Conservation (phyloP, 345 rosid species). For the Microthlaspi erraticum region DNA sequence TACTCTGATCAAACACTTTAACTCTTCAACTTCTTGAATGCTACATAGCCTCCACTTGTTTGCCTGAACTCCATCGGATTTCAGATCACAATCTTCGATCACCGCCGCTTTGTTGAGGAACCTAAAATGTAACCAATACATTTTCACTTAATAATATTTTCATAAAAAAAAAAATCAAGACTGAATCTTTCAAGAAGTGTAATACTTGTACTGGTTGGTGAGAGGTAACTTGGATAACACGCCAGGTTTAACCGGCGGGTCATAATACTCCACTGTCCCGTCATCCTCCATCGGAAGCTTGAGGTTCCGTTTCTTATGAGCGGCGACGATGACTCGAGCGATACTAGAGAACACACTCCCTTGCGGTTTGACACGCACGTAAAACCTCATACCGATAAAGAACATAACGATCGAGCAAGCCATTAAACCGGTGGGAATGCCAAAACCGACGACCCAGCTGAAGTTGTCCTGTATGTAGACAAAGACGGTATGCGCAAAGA, state of each 20-base stretch:
- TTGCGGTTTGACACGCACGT: conserved; percentile 62
- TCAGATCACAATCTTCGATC: conserved; percentile 53
- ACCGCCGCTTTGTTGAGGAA: conserved; percentile 72
- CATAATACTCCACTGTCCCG: conserved; percentile 46
- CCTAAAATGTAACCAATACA: conserved; percentile 38
- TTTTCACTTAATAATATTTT: background rate
- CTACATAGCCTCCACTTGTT: conserved; percentile 64
- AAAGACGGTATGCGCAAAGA: conserved; percentile 56
- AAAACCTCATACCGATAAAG: conserved; percentile 65
- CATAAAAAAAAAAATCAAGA: background rate
- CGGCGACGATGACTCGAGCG: conserved; percentile 59
- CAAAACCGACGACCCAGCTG: conserved; percentile 79
- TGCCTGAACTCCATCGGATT: conserved; percentile 47
- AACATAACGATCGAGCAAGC: conserved; percentile 53
- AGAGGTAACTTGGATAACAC: conserved; percentile 56
- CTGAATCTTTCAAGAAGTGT: background rate
- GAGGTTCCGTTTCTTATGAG: conserved; percentile 51
- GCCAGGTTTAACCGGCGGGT: conserved; percentile 56
- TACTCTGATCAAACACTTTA: conserved; percentile 62
- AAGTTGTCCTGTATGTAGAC: conserved; percentile 68
- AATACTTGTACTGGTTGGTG: conserved; percentile 69
- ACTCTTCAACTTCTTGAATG: conserved; percentile 70
- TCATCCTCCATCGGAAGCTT: conserved; percentile 17
- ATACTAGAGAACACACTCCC: conserved; percentile 70
- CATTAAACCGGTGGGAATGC: conserved; percentile 69